A percentile compares a stretch with the other conserved stretches of the same genome.
phyloP scores from a whole-genome alignment of 495 filamentous ascomycete species.

The Barbatosphaeria neglecta region DNA sequence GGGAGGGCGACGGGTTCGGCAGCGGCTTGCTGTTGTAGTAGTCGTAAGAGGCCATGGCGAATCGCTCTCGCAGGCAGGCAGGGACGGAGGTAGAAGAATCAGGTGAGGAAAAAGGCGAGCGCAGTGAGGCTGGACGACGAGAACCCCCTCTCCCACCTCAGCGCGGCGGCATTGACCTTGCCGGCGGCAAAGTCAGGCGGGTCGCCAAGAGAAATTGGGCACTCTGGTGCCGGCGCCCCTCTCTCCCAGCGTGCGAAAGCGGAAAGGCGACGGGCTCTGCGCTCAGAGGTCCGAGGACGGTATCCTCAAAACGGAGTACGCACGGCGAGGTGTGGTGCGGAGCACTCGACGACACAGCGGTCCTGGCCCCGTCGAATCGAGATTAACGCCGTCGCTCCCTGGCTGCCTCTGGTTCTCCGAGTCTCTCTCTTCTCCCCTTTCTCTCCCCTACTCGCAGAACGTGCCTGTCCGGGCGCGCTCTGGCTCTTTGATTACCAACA shows the following conservation, averaged over 20 bases:
- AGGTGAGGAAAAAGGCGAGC: neutral
- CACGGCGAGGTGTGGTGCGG: neutral
- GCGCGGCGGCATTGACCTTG: neutral
- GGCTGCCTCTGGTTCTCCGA: neutral
- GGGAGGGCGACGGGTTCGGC: slow-evolving; percentile 15
- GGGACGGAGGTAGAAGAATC: neutral
- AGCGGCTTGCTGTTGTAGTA: slow-evolving; percentile 54
- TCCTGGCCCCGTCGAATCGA: no score
- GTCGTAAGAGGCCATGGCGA: slow-evolving; percentile 80
- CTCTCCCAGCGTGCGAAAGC: no score
- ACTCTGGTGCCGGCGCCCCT: neutral
- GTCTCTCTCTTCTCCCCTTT: neutral
- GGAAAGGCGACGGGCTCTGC: neutral
- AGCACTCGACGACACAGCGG: no score
- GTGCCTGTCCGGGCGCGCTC: neutral
- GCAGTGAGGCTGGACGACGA: neutral
- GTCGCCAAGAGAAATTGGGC: neutral
- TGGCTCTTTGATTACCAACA: neutral
- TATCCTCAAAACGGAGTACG: neutral
- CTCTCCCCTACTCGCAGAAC: neutral
- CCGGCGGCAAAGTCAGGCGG: neutral
- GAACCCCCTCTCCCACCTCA: neutral
- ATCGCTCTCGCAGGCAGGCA: slow-evolving; percentile 6
- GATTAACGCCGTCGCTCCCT: neutral
- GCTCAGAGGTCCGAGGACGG: neutral